Conservation (phyloP, 495 filamentous ascomycete species). For the Cairneyella variabilis region DNA sequence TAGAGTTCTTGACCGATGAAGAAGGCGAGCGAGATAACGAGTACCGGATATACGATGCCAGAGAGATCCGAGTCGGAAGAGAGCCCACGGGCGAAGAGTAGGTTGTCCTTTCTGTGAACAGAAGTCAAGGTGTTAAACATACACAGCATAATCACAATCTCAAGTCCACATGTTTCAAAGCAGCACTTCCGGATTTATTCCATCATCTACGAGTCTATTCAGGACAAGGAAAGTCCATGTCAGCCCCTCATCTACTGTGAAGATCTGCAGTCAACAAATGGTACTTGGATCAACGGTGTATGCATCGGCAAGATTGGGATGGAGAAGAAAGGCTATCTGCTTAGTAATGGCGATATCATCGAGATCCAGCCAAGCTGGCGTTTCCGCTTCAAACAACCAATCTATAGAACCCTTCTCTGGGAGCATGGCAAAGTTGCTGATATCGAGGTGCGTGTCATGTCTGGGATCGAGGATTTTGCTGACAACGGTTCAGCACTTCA, state of each 20-base stretch:
- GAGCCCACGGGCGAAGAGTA: no score
- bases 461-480: no score
- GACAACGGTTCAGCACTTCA: constrained; percentile 36
- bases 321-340: constrained; percentile 37
- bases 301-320: constrained; percentile 37
- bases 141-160: constrained; percentile 4
- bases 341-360: constrained; percentile 54
- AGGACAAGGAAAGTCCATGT: constrained; percentile 26
- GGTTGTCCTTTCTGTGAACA: no score
- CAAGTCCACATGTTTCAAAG: constrained; percentile 43
- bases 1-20: not conserved
- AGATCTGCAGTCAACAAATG: constrained; percentile 53
- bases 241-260: constrained; percentile 56
- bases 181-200: constrained; percentile 61
- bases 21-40: not conserved
- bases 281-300: constrained; percentile 48
- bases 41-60: constrained; percentile 23
- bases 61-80: constrained; percentile 35
- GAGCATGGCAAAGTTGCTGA: constrained; percentile 21
- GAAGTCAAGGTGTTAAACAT: constrained; percentile 1
- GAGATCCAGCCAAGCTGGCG: constrained; percentile 33
- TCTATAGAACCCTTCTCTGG: constrained; percentile 8
- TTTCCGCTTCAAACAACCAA: constrained; percentile 30
- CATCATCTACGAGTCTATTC: constrained; percentile 41
- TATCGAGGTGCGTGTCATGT: constrained; percentile 25